Evolutionary conservation across 2,329 filamentous ascomycete genomes (phyloP).

Genomic region (Pseudovirgaria hyperparasitica): DNA sequence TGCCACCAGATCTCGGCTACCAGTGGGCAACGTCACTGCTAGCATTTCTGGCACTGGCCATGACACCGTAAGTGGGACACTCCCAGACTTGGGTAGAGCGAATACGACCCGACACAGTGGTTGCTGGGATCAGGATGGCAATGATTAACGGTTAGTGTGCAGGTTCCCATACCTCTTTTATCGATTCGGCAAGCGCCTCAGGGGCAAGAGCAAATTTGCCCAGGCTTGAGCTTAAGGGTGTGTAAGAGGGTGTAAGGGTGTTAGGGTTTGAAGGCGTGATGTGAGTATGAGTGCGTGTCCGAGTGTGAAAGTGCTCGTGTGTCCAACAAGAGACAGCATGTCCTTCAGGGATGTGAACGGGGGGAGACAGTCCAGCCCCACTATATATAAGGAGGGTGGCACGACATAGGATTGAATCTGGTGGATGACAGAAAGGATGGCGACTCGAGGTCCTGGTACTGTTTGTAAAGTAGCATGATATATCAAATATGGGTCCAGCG

Average conservation of each 20-base stretch:
- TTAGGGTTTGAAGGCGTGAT: constrained; percentile 2
- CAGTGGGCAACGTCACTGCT: constrained; percentile 37
- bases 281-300: too few relatives aligned
- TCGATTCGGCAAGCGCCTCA: constrained; percentile 35
- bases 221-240: constrained; percentile 16
- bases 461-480: too few relatives aligned
- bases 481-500: too few relatives aligned
- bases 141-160: constrained; percentile 20
- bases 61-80: constrained; percentile 29
- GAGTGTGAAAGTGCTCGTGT: too few relatives aligned
- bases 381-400: constrained; percentile 6
- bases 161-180: constrained; percentile 35
- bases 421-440: too few relatives aligned
- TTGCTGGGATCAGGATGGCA: constrained; percentile 12
- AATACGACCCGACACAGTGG: too few relatives aligned
- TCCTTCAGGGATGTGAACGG: too few relatives aligned
- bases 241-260: too few relatives aligned
- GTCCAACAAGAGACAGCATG: too few relatives aligned
- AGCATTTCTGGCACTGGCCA: constrained; percentile 34
- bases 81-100: too few relatives aligned
- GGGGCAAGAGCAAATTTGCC: constrained; percentile 35
- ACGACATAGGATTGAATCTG: constrained; percentile 4
- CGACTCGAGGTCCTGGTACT: too few relatives aligned
- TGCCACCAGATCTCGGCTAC: constrained; percentile 33
- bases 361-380: too few relatives aligned